These are phyloP conservation scores for Camptophora hylomeconis DNA, from an alignment of 2,329 filamentous ascomycete genomes.

Conservation along the genomic window DNA sequence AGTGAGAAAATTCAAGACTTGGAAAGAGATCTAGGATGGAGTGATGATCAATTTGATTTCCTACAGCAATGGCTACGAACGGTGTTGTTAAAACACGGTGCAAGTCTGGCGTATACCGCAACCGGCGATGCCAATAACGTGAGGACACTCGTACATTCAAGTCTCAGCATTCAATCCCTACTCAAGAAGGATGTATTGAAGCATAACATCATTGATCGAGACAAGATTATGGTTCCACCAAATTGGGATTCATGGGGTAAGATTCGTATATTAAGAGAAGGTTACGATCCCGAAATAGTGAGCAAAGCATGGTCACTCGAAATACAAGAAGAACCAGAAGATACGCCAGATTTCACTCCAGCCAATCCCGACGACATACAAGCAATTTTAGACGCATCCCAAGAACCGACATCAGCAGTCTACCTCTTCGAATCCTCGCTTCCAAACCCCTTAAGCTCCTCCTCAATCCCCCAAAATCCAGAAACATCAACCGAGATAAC, in stretches of 20 bases:
- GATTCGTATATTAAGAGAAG: conserved; percentile 80
- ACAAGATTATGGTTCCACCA: conserved; percentile 85
- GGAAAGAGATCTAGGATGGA: conserved; percentile 84
- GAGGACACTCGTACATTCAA: conserved; percentile 69
- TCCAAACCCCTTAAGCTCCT: too few relatives aligned
- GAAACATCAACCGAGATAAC: conserved; percentile 39
- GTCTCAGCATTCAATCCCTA: conserved; percentile 72
- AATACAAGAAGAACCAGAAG: conserved; percentile 44
- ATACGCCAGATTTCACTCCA: conserved; percentile 19
- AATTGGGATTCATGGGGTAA: conserved; percentile 99
- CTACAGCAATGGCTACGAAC: conserved; percentile 88
- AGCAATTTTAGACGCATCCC: conserved; percentile 10
- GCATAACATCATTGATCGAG: conserved; percentile 83
- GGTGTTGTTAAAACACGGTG: conserved; percentile 75
- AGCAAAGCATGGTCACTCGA: conserved; percentile 79
- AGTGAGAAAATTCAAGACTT: conserved; percentile 80
- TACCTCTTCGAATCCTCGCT: conserved; percentile 1
- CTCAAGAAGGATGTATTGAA: conserved; percentile 67
- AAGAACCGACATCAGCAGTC: conserved; percentile 10
- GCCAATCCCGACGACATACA: conserved; percentile 16
- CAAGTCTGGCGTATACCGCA: conserved; percentile 73
- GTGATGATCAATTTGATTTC: conserved; percentile 92
- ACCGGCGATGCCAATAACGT: conserved; percentile 65
- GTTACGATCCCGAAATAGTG: conserved; percentile 79
- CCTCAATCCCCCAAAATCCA: conserved; percentile 7